Conservation (phyloP, 345 rosid genomes). For the Murraya paniculata region DNA sequence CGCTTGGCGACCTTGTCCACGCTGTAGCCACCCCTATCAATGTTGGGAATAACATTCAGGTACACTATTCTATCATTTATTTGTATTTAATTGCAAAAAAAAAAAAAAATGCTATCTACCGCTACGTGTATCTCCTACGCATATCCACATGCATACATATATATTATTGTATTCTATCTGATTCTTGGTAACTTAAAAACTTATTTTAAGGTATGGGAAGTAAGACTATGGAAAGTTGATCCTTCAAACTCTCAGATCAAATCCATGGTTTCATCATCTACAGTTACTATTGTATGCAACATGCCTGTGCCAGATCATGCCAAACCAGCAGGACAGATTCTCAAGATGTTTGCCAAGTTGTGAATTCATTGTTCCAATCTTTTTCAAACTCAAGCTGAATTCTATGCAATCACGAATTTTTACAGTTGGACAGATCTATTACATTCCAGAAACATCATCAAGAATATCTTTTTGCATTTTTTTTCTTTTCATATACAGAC, state of each 20-base stretch:
- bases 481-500: background rate
- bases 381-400: background rate
- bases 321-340: slow-evolving; percentile 41
- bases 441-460: too few species aligned
- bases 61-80: background rate
- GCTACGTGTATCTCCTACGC: too few species aligned
- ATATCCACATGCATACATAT: too few species aligned
- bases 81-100: too few species aligned
- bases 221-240: slow-evolving; percentile 55
- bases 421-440: too few species aligned
- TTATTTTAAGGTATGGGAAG: slow-evolving; percentile 76
- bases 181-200: background rate
- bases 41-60: slow-evolving; percentile 78
- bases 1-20: slow-evolving; percentile 60
- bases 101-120: too few species aligned
- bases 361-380: slow-evolving; percentile 17
- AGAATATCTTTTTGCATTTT: too few species aligned
- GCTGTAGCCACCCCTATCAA: slow-evolving; percentile 74
- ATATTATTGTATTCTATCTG: background rate
- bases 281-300: slow-evolving; percentile 71
- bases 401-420: too few species aligned
- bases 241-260: slow-evolving; percentile 35
- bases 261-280: slow-evolving; percentile 52
- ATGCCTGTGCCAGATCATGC: slow-evolving; percentile 67
- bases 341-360: slow-evolving; percentile 55